A percentile compares a stretch with the other conserved stretches of the same genome.
phyloP scores from a whole-genome alignment of 176 grass and related monocot species.

The Ensete glaucum region DNA sequence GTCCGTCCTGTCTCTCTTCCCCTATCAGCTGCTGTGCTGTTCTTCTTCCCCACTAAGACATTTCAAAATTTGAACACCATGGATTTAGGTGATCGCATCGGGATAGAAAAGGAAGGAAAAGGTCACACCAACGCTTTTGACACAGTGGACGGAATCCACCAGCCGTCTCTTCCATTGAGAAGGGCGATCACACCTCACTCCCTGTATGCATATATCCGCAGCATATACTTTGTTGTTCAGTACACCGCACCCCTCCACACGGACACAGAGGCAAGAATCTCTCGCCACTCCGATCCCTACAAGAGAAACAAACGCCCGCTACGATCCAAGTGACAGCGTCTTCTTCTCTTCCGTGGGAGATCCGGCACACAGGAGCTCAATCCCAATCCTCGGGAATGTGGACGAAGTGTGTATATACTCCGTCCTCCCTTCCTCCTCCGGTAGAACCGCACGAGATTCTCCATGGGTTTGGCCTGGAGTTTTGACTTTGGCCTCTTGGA shows the following conservation, averaged over 20 bases:
- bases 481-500: slow-evolving; percentile 5
- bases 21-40: not conserved
- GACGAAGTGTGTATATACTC: not conserved
- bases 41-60: not conserved
- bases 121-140: not conserved
- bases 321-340: not conserved
- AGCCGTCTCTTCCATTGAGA: not conserved
- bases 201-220: too few relatives aligned
- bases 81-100: not conserved
- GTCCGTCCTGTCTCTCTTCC: not conserved
- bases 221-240: too few relatives aligned
- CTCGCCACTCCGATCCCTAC: slow-evolving; percentile 6
- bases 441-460: not conserved
- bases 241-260: not conserved
- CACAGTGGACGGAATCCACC: not conserved
- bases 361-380: too few relatives aligned
- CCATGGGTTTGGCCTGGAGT: not conserved
- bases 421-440: not conserved
- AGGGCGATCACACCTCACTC: not conserved
- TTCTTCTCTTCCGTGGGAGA: not conserved
- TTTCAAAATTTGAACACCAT: slow-evolving; percentile 6
- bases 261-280: slow-evolving; percentile 9
- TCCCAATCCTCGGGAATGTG: not conserved
- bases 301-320: slow-evolving; percentile 7
- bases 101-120: not conserved